A percentile compares a stretch with the other conserved stretches of the same genome.
These are phyloP conservation scores for Plasmodium adleri DNA, from an alignment of 169 alveolate species.

Conservation along the genomic window DNA sequence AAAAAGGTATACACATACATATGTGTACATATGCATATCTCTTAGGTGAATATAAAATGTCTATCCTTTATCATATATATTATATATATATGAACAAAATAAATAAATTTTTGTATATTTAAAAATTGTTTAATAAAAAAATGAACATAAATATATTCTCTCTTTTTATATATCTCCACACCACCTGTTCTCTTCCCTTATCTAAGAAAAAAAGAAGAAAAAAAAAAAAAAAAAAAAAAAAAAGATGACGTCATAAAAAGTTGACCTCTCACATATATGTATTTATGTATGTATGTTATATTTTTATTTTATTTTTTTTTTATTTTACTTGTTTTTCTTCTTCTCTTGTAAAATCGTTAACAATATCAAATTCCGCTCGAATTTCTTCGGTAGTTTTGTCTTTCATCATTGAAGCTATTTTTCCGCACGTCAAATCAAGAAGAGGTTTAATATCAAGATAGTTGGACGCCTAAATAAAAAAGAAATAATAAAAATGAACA, in stretches of 20 bases:
- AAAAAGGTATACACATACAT: no score
- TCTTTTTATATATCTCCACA: slow-evolving; percentile 91
- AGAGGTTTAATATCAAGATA: slow-evolving; percentile 95
- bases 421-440: slow-evolving; percentile 94
- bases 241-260: not conserved
- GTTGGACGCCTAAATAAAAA: slow-evolving; percentile 91
- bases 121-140: no score
- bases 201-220: slow-evolving; percentile 82
- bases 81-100: no score
- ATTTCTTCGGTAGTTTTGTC: slow-evolving; percentile 96
- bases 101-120: no score
- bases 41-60: no score
- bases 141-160: no score
- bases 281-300: no score
- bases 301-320: slow-evolving; percentile 14
- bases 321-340: slow-evolving; percentile 91
- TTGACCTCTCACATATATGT: not conserved
- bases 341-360: slow-evolving; percentile 97
- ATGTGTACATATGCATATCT: no score
- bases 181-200: slow-evolving; percentile 96
- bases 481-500: not conserved
- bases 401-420: slow-evolving; percentile 95
- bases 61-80: no score
- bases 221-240: not conserved
- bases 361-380: slow-evolving; percentile 93